Conservation (phyloP, 2,329 filamentous ascomycete genomes). For the Thelonectria olida region DNA sequence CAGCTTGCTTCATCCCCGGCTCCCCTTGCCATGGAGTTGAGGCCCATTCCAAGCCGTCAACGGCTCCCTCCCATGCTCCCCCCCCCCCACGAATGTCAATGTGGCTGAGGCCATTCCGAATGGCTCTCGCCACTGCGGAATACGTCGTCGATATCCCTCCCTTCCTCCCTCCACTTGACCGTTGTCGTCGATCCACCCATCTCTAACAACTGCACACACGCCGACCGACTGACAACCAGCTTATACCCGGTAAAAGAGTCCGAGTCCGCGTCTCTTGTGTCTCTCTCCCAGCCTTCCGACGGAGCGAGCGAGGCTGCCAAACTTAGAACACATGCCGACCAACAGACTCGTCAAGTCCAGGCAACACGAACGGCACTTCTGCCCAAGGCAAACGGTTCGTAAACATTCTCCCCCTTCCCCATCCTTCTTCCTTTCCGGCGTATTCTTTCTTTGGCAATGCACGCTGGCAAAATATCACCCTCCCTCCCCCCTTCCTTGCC, state of each 20-base stretch:
- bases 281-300: background rate
- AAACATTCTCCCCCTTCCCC: no score
- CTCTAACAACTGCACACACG: slow-evolving; percentile 10
- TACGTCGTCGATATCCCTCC: background rate
- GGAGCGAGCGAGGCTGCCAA: background rate
- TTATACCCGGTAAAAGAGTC: background rate
- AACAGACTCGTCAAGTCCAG: background rate
- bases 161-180: background rate
- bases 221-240: slow-evolving; percentile 1
- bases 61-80: background rate
- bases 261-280: no score
- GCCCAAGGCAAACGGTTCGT: background rate
- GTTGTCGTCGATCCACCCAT: background rate
- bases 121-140: background rate
- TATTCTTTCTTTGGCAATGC: background rate
- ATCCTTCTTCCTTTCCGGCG: background rate
- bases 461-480: background rate
- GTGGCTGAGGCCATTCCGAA: background rate
- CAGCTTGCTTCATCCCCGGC: no score
- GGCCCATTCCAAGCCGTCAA: no score
- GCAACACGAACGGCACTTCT: no score
- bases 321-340: background rate
- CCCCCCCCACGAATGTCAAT: background rate
- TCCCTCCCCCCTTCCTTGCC: background rate
- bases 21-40: no score